Evolutionary conservation across 2,329 filamentous ascomycete genomes (phyloP).

Genomic region (Aspergillus sp.): DNA sequence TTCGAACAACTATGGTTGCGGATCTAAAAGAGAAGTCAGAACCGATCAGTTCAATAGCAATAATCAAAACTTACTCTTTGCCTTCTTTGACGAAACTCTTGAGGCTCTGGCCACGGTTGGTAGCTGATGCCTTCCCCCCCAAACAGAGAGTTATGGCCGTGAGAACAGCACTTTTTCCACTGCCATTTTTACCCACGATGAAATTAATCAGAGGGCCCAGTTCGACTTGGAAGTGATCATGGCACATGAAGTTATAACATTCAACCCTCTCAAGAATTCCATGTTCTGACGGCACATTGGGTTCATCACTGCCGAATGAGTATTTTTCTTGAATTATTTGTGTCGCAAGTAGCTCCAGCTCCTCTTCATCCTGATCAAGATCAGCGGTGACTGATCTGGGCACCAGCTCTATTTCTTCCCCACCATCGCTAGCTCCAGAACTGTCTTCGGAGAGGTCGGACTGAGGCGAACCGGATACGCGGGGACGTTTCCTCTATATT

Average conservation of each 20-base stretch:
- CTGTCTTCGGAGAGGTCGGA: slow-evolving; percentile 19
- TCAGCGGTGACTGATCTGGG: slow-evolving; percentile 20
- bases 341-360: slow-evolving; percentile 60
- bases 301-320: slow-evolving; percentile 50
- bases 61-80: slow-evolving; percentile 58
- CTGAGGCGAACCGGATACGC: slow-evolving; percentile 30
- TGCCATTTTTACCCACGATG: slow-evolving; percentile 95
- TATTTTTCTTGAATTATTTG: slow-evolving; percentile 59
- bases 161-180: slow-evolving; percentile 92
- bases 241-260: slow-evolving; percentile 96
- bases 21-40: slow-evolving; percentile 31
- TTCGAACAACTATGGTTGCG: slow-evolving; percentile 72
- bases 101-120: slow-evolving; percentile 85
- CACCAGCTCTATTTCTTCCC: slow-evolving; percentile 10
- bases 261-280: slow-evolving; percentile 86
- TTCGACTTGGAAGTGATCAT: slow-evolving; percentile 74
- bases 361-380: slow-evolving; percentile 35
- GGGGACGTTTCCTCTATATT: slow-evolving; percentile 45
- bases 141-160: slow-evolving; percentile 91
- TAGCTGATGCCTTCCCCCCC: slow-evolving; percentile 90
- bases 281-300: slow-evolving; percentile 75
- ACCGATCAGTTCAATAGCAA: not conserved
- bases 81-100: slow-evolving; percentile 92
- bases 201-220: slow-evolving; percentile 97
- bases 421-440: slow-evolving; percentile 21